These are phyloP conservation scores for Phymatotrichopsis omnivora DNA, from an alignment of 2,329 filamentous ascomycete genomes.

Conservation along the genomic window DNA sequence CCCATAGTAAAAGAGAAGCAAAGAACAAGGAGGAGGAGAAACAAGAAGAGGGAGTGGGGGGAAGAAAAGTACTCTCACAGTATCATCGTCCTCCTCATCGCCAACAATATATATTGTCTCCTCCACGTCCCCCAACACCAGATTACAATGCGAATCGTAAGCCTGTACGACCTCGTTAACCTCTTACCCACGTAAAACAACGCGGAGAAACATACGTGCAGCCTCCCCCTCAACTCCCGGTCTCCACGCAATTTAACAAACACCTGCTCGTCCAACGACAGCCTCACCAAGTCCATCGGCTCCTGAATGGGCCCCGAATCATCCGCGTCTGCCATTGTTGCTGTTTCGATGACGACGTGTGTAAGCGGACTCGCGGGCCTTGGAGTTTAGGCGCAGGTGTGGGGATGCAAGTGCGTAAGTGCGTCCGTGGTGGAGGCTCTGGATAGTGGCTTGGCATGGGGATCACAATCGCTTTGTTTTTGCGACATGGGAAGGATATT, in stretches of 20 bases:
- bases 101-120: constrained; percentile 94
- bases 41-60: background rate
- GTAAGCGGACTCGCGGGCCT: background rate
- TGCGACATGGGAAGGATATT: no score
- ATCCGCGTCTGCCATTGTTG: constrained; percentile 68
- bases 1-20: no score
- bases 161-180: constrained; percentile 48
- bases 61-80: constrained; percentile 58
- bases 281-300: constrained; percentile 75
- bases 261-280: constrained; percentile 89
- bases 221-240: constrained; percentile 83
- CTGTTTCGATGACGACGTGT: background rate
- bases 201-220: constrained; percentile 60
- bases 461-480: constrained; percentile 4
- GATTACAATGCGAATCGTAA: constrained; percentile 96
- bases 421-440: constrained; percentile 3
- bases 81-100: constrained; percentile 71
- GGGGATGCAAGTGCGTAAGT: background rate
- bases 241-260: constrained; percentile 96
- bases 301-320: constrained; percentile 64
- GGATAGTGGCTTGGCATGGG: constrained; percentile 5
- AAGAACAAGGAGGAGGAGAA: background rate
- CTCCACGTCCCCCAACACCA: constrained; percentile 90
- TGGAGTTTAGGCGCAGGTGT: constrained; percentile 7
- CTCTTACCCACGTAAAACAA: background rate